phyloP scores from a whole-genome alignment of 495 filamentous ascomycete genomes.

The Neurospora sp. region DNA sequence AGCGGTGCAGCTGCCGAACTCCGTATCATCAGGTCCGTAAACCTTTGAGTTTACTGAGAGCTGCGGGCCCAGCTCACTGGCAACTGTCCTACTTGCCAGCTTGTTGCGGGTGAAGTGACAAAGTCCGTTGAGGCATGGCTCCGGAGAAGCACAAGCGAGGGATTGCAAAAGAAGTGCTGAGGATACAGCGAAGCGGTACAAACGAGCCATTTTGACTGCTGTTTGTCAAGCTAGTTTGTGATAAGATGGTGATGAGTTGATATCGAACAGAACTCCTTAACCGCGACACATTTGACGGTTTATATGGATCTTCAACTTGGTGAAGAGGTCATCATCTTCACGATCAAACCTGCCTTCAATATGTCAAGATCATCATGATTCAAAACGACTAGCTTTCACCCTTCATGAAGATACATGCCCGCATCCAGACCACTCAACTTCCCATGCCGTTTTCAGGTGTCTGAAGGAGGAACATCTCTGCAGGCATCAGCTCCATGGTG shows the following conservation, averaged over 20 bases:
- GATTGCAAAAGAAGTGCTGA: background rate
- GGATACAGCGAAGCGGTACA: background rate
- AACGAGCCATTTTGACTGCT: background rate
- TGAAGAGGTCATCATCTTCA: background rate
- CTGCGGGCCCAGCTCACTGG: background rate
- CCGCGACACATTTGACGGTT: background rate
- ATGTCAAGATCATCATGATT: background rate
- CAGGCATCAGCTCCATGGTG: background rate
- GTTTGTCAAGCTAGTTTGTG: background rate
- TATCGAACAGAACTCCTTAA: background rate
- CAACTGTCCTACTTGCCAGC: background rate
- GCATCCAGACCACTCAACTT: background rate
- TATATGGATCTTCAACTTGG: background rate
- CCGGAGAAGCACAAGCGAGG: background rate
- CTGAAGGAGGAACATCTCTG: background rate
- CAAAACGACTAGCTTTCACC: background rate
- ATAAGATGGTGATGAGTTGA: background rate
- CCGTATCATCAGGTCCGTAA: constrained; percentile 18
- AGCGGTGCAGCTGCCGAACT: constrained; percentile 29
- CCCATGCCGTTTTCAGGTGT: background rate
- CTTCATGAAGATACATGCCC: background rate
- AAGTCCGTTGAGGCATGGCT: background rate
- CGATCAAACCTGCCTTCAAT: background rate
- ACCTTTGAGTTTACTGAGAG: background rate
- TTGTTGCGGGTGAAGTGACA: background rate